Percentiles rank a stretch among this genome's conserved stretches.
Conservation (phyloP, 2,329 filamentous ascomycete genomes). For the Sclerotiophoma versabilis region DNA sequence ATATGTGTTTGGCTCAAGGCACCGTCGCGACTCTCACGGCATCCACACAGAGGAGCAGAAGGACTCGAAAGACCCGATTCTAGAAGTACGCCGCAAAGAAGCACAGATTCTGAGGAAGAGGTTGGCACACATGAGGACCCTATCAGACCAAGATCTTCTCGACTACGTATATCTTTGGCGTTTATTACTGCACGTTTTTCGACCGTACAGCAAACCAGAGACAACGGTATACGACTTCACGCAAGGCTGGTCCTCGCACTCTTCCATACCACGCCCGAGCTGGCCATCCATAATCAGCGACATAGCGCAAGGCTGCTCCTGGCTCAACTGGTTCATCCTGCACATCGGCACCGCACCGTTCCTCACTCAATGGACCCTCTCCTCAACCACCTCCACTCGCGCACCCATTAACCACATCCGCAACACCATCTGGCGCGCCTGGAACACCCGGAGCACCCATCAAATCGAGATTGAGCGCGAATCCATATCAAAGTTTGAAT, state of each 20-base stretch:
- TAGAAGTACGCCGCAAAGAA: conserved; percentile 16
- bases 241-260: not conserved
- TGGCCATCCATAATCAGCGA: conserved; percentile 21
- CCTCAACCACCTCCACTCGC: not conserved
- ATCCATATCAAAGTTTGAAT: conserved; percentile 24
- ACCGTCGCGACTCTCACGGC: conserved; percentile 5
- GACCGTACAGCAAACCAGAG: conserved; percentile 20
- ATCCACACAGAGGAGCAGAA: not conserved
- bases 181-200: conserved; percentile 17
- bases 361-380: conserved; percentile 20
- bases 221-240: not conserved
- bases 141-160: conserved; percentile 19
- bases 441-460: conserved; percentile 11
- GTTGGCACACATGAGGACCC: conserved; percentile 4
- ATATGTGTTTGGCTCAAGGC: conserved; percentile 13
- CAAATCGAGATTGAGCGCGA: conserved; percentile 28
- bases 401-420: conserved; percentile 1
- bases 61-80: not conserved
- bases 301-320: conserved; percentile 27
- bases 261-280: not conserved
- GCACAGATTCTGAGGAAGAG: conserved; percentile 17
- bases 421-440: conserved; percentile 18
- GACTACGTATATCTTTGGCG: conserved; percentile 26
- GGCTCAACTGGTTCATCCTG: conserved; percentile 27
- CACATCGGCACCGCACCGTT: conserved; percentile 20